A percentile compares a stretch with the other conserved stretches of the same genome.
Evolutionary conservation across 768 basidiomycete species (phyloP).

Genomic region (Amanita rubescens): DNA sequence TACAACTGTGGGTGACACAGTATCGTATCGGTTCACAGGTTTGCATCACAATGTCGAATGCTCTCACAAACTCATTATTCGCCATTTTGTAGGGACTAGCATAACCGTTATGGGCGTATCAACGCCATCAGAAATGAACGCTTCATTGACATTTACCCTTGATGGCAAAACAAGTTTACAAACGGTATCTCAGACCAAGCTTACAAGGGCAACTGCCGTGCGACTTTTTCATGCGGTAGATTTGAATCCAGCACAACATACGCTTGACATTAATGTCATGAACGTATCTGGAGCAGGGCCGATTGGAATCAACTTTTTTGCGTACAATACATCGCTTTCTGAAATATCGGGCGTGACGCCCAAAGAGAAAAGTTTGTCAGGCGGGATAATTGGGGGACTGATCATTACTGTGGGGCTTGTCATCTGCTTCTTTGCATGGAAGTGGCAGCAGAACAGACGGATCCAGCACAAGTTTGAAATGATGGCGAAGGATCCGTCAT

Average conservation of each 20-base stretch:
- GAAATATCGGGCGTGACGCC: conserved; percentile 11
- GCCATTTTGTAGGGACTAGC: conserved; percentile 24
- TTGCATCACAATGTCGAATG: not conserved
- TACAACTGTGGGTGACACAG: conserved; percentile 25
- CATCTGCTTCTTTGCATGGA: conserved; percentile 1
- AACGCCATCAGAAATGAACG: not conserved
- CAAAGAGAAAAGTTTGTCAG: conserved; percentile 4
- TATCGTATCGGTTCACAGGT: conserved; percentile 32
- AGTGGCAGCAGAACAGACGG: not conserved
- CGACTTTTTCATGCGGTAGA: conserved; percentile 25
- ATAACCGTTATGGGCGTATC: conserved; percentile 13
- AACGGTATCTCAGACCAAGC: conserved; percentile 20
- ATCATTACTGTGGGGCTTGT: conserved; percentile 3
- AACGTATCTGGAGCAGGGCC: conserved; percentile 23
- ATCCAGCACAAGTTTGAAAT: not conserved
- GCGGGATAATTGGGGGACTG: conserved; percentile 14
- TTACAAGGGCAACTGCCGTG: conserved; percentile 26
- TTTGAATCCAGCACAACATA: conserved; percentile 28
- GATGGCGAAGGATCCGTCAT: not conserved
- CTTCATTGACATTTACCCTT: conserved; percentile 21
- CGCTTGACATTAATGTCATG: conserved; percentile 29
- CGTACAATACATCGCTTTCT: conserved; percentile 28
- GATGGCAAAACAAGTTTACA: conserved; percentile 24
- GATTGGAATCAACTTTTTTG: conserved; percentile 32
- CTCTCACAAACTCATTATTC: not conserved